Conservation (phyloP, 345 rosid species). For the Mangifera indica region DNA sequence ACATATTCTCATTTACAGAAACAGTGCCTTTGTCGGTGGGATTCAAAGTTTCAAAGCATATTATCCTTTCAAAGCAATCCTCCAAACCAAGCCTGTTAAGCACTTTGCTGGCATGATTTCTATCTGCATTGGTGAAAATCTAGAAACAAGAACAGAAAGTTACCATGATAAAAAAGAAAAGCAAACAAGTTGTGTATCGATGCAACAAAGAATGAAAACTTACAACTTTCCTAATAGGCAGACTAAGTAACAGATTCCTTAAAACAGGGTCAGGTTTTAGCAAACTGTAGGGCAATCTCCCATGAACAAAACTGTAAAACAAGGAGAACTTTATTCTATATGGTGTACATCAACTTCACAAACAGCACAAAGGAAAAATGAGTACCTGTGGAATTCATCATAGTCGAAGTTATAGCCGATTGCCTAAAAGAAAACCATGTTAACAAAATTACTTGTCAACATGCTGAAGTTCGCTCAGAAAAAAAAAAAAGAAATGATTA, state of each 20-base stretch:
- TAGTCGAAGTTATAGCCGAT: constrained; percentile 73
- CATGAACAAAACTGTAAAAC: constrained; percentile 77
- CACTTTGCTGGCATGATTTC: constrained; percentile 65
- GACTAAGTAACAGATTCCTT: constrained; percentile 71
- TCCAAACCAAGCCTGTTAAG: constrained; percentile 82
- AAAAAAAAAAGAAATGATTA: background rate
- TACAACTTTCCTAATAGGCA: constrained; percentile 86
- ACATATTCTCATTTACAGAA: constrained; percentile 25
- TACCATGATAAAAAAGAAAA: background rate
- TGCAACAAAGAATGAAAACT: constrained; percentile 23
- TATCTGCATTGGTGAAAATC: constrained; percentile 91
- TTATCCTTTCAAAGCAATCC: constrained; percentile 81
- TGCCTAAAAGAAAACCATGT: constrained; percentile 47
- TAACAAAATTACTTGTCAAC: background rate
- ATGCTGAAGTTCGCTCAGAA: background rate
- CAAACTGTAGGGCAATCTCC: constrained; percentile 72
- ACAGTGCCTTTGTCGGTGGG: constrained; percentile 32
- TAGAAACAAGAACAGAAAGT: constrained; percentile 13
- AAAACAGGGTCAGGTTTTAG: constrained; percentile 84
- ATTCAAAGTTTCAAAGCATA: constrained; percentile 87
- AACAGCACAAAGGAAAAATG: background rate
- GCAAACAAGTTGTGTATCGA: background rate
- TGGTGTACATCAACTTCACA: background rate
- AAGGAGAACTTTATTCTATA: background rate
- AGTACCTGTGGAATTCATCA: constrained; percentile 85